phyloP scores from a whole-genome alignment of 345 rosid genomes.

The Acer saccharum region DNA sequence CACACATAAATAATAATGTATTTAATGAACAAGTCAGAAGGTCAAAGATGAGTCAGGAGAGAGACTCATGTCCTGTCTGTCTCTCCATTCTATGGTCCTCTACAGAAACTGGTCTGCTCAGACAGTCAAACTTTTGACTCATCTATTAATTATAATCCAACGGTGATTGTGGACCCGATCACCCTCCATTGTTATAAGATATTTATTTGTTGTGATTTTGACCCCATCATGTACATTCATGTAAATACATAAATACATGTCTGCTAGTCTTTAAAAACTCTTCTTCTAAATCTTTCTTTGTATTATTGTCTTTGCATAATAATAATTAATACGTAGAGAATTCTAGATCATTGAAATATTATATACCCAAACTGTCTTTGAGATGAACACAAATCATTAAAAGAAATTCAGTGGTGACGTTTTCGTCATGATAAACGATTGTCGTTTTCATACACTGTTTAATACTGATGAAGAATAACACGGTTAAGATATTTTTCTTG shows the following conservation, averaged over 20 bases:
- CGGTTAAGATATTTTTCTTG: not conserved
- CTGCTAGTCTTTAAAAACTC: not conserved
- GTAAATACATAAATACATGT: not conserved
- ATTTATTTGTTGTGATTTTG: constrained; percentile 7
- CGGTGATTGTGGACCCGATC: constrained; percentile 55
- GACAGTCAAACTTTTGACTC: constrained; percentile 51
- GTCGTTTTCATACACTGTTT: not conserved
- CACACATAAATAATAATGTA: not conserved
- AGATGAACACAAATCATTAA: no score
- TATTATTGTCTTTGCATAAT: no score
- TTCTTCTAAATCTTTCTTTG: not conserved
- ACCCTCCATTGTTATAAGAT: constrained; percentile 28
- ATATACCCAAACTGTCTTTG: no score
- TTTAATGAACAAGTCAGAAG: constrained; percentile 47
- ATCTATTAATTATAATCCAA: constrained; percentile 37
- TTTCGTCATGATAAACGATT: no score
- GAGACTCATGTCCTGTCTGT: constrained; percentile 13
- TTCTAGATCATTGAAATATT: no score
- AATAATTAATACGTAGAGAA: no score
- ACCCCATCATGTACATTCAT: not conserved
- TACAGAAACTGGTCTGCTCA: constrained; percentile 34
- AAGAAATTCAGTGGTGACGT: no score
- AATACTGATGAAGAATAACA: no score
- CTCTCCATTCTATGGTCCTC: not conserved
- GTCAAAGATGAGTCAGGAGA: constrained; percentile 51